Conservation (phyloP, 768 basidiomycete genomes). For the Amyloporia xantha region DNA sequence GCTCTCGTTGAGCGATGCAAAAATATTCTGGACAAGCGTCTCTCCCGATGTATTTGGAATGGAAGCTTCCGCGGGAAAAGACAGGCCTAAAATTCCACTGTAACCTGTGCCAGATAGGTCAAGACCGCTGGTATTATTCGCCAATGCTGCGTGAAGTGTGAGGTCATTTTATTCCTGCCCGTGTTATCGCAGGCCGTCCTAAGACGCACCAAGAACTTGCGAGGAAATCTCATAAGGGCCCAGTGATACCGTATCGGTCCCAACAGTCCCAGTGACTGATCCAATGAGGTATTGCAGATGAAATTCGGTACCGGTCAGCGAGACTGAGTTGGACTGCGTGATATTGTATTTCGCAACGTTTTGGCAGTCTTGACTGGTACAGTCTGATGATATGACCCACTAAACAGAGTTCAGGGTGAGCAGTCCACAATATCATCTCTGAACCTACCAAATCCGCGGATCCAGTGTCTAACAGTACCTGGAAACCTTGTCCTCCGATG, state of each 20-base stretch:
- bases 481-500: slow-evolving; percentile 37
- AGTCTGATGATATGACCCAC: slow-evolving; percentile 49
- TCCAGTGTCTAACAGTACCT: slow-evolving; percentile 47
- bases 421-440: background rate
- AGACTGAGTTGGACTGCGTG: slow-evolving; percentile 23
- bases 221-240: slow-evolving; percentile 38
- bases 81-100: slow-evolving; percentile 51
- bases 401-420: slow-evolving; percentile 9
- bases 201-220: slow-evolving; percentile 41
- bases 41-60: slow-evolving; percentile 38
- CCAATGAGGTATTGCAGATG: slow-evolving; percentile 44
- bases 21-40: slow-evolving; percentile 42
- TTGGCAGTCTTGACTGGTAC: slow-evolving; percentile 38
- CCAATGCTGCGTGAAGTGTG: slow-evolving; percentile 32
- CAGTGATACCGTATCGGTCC: slow-evolving; percentile 38
- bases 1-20: slow-evolving; percentile 33
- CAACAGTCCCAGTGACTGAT: slow-evolving; percentile 40
- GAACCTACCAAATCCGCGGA: slow-evolving; percentile 46
- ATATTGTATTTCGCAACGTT: slow-evolving; percentile 36
- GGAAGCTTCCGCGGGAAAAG: slow-evolving; percentile 42
- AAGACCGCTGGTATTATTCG: slow-evolving; percentile 36
- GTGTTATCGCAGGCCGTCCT: background rate
- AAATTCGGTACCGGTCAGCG: slow-evolving; percentile 31
- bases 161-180: background rate
- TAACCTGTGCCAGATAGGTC: slow-evolving; percentile 39